These are phyloP conservation scores for Kitagawia praeruptora DNA, from an alignment of 129 eudicot species.

Conservation along the genomic window DNA sequence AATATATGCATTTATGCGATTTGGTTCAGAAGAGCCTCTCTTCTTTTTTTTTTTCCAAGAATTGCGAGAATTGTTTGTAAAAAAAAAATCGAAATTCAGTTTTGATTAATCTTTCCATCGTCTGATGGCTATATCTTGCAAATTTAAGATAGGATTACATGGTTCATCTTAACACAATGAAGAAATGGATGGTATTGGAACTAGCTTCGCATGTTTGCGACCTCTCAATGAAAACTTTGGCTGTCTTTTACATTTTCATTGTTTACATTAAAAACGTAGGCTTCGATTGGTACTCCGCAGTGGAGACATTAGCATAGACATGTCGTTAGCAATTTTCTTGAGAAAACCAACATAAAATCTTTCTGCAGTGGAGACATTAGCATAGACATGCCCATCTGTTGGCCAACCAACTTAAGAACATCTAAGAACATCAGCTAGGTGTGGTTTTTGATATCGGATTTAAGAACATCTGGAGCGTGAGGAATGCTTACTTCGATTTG, in stretches of 20 bases:
- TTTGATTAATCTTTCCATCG: too few relatives aligned
- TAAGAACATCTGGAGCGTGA: conserved; percentile 4
- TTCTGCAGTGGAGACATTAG: conserved; percentile 3
- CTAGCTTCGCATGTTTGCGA: conserved; percentile 4
- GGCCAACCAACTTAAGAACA: conserved; percentile 14
- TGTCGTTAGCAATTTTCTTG: background rate
- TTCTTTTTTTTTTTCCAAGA: too few relatives aligned
- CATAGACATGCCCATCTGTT: conserved; percentile 17
- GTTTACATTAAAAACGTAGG: too few relatives aligned
- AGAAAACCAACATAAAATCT: conserved; percentile 8
- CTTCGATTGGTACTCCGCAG: too few relatives aligned
- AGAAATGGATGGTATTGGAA: too few relatives aligned
- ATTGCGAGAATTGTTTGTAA: too few relatives aligned
- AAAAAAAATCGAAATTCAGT: too few relatives aligned
- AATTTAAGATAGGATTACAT: too few relatives aligned
- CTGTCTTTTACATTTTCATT: background rate
- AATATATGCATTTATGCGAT: too few relatives aligned
- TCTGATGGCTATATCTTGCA: too few relatives aligned
- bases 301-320: too few relatives aligned
- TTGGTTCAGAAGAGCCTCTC: too few relatives aligned
- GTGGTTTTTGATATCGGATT: background rate
- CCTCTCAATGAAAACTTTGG: conserved; percentile 20
- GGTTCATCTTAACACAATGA: background rate
- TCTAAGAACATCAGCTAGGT: background rate
- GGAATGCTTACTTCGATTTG: conserved; percentile 6